Evolutionary conservation across 345 rosid species (phyloP).

Genomic region (Xanthoceras sorbifolium): DNA sequence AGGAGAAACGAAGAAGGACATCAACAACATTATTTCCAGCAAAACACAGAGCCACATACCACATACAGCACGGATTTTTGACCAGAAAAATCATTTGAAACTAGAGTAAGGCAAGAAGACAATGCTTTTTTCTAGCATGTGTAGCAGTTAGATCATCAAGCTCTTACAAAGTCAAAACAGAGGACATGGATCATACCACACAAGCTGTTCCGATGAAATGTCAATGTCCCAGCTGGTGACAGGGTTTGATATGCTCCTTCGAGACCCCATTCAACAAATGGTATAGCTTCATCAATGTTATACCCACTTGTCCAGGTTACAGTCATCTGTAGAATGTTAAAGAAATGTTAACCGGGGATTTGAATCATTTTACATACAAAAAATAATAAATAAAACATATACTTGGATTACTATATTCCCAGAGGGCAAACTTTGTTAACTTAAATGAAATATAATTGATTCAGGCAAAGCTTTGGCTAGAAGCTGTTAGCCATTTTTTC

Average conservation of each 20-base stretch:
- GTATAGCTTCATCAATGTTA: slow-evolving; percentile 43
- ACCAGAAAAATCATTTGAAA: neutral
- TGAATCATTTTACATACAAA: too few relatives aligned
- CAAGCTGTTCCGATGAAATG: slow-evolving; percentile 47
- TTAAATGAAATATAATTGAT: too few relatives aligned
- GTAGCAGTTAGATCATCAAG: neutral
- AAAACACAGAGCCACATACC: neutral
- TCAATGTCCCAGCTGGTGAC: slow-evolving; percentile 50
- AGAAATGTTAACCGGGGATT: too few relatives aligned
- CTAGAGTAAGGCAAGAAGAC: too few relatives aligned
- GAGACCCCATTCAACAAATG: slow-evolving; percentile 46
- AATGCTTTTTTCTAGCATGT: too few relatives aligned
- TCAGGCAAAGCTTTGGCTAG: too few relatives aligned
- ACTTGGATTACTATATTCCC: too few relatives aligned
- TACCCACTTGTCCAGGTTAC: slow-evolving; percentile 62
- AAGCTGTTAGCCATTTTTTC: too few relatives aligned
- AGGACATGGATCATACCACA: slow-evolving; percentile 40
- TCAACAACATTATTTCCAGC: neutral
- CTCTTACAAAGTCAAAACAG: neutral
- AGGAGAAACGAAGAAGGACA: neutral
- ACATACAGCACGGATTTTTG: too few relatives aligned
- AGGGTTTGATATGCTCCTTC: slow-evolving; percentile 25
- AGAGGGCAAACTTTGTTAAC: too few relatives aligned
- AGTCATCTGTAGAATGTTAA: slow-evolving; percentile 37
- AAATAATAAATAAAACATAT: too few relatives aligned